phyloP scores from a whole-genome alignment of 352 stramenopile species.

The Globisporangium paroecandrum region DNA sequence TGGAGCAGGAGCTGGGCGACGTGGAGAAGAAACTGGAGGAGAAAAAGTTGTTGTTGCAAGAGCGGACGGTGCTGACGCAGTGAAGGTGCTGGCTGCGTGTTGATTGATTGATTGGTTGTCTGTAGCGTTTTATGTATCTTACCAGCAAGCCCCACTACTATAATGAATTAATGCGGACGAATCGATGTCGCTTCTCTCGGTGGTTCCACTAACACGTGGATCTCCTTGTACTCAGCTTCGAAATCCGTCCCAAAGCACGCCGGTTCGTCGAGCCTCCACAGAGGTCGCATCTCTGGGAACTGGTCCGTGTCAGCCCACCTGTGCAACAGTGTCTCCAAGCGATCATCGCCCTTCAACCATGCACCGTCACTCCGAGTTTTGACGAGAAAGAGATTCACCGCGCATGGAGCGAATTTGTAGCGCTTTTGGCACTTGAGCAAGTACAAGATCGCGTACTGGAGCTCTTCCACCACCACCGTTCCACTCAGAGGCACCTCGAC shows the following conservation, averaged over 20 bases:
- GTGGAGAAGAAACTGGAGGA: conserved; percentile 52
- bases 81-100: neutral
- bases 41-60: conserved; percentile 52
- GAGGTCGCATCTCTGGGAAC: neutral
- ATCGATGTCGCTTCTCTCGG: too few relatives aligned
- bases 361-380: neutral
- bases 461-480: neutral
- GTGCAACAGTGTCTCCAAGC: neutral
- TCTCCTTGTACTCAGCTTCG: neutral
- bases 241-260: neutral
- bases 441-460: neutral
- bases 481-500: neutral
- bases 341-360: neutral
- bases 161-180: too few relatives aligned
- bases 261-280: neutral
- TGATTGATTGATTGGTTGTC: neutral
- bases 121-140: conserved; percentile 8
- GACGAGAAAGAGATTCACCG: neutral
- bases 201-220: neutral
- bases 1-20: conserved; percentile 42
- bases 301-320: neutral
- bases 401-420: neutral
- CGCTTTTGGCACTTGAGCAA: neutral
- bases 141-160: too few relatives aligned
- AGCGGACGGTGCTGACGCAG: conserved; percentile 23